Base-by-base conservation (phyloP, 306 rosid species). In the Neltuma alba region DNA sequence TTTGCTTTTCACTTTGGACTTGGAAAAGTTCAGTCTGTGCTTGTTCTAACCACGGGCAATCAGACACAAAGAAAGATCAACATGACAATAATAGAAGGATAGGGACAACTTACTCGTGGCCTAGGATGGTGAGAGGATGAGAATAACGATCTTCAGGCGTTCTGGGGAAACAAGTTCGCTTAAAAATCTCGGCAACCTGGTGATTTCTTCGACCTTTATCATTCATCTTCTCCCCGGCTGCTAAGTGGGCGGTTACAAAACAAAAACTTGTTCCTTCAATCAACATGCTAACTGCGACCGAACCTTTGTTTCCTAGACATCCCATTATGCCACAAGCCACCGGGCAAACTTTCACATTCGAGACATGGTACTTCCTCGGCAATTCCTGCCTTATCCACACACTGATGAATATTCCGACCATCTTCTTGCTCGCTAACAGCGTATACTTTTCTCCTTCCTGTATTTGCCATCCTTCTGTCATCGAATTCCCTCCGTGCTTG, bases 301-400 rank as follows among this genome's bases (percentile, higher is more conserved):
- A 85, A 10, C 99, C 99, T 87, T 95, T 92, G 86, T 95, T 95
- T 50, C 99, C 99, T 74, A 95, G 87, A 55, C 48, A 93, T n/a
- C 98, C 99, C 99, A 95, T 93, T 77, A 93, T 91, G 55, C 99
- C 99, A 74, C 99, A 95, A 6, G 96, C 98, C 84, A 95, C 98
- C 0, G 94, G 90, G 44, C 92, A 83, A 23, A 95, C 98, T 50
- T 88, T 95, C 71, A 91, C 98, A 65, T 91, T 83, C 27, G 98
- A 90, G 20, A 95, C 78, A 78, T 86, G 25, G 45, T 83, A 79
- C 82, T 88, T 95, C 4, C 83, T 81, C 34, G 87, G 66, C 79
- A 93, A 65, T 65, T 91, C 91, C 72, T 79, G 84, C 74, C 67
- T 93, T 75, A 93, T 61, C 99, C 99, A 95, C 42, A 95, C 98